Conservation (phyloP, 1,284 basidiomycete species). For the Schizophyllum amplum region DNA sequence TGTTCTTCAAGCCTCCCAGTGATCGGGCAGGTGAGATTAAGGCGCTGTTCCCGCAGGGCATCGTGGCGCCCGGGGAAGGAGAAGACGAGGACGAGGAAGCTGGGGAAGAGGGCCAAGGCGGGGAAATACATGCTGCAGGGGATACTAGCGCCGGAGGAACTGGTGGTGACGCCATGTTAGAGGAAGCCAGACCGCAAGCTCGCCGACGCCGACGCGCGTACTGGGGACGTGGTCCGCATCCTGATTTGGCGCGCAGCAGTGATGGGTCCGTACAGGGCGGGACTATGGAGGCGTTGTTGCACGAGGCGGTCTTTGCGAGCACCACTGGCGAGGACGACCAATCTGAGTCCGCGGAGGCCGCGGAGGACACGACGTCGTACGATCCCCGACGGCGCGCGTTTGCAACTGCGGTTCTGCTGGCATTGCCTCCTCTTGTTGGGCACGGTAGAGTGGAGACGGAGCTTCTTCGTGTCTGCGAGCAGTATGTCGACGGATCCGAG, state of each 20-base stretch:
- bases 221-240: conserved; percentile 73
- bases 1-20: conserved; percentile 73
- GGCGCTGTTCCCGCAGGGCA: conserved; percentile 60
- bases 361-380: conserved; percentile 13
- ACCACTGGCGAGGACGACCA: conserved; percentile 32
- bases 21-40: conserved; percentile 57
- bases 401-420: conserved; percentile 49
- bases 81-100: conserved; percentile 23
- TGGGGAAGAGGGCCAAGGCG: conserved; percentile 15
- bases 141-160: conserved; percentile 6
- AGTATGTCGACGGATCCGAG: conserved; percentile 6
- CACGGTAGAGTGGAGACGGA: conserved; percentile 45
- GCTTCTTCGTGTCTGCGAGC: not conserved
- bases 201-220: conserved; percentile 39
- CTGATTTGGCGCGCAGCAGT: conserved; percentile 45
- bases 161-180: not conserved
- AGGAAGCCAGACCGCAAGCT: not conserved
- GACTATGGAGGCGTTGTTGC: conserved; percentile 66
- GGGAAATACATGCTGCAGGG: conserved; percentile 12
- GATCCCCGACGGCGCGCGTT: conserved; percentile 46
- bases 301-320: conserved; percentile 74
- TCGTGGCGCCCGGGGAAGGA: conserved; percentile 50
- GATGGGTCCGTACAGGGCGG: conserved; percentile 47
- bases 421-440: conserved; percentile 48
- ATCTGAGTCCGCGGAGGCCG: not conserved